Evolutionary conservation across 2,329 filamentous ascomycete genomes (phyloP), one percentile per base, ranked within the genome.

Genomic region (Grosmannia serpens): DNA sequence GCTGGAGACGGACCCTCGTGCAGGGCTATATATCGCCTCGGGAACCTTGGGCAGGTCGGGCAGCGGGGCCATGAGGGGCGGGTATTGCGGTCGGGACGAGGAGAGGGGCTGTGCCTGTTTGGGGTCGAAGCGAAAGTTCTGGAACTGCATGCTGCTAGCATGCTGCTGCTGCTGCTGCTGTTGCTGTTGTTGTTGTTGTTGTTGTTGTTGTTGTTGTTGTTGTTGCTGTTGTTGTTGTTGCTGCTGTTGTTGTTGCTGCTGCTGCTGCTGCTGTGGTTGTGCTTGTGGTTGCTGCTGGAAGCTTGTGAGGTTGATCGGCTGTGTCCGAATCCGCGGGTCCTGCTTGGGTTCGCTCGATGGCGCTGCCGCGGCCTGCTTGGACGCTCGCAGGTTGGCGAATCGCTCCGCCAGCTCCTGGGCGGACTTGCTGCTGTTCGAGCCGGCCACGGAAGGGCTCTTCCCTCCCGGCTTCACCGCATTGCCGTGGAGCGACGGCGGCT

Each of bases 1-100:
- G 27, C 80, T 82, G 3, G 85, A 83, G 5, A 86, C 76, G 58
- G 84, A 87, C 31, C 88, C 88, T 38, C 87, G 79, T 1, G 85
- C 85, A n/a, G 88, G 88, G 65, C 84, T 90, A 67, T 91, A 91
- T 4, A 88, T 88, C 9, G 88, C 86, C 65, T 85, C 86, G 1
- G 88, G 88, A 52, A 86, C 72, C 67, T 87, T 87, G 13, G 87
- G 87, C 66, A 90, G 73, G 20, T 75, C 76, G 13, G 80, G 76
- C 9, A 81, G 68, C n/a, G 59, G 17, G 11, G 59, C 53, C 41
- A 62, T 50, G n/a, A 62, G 44, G 7, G 59, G 17, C 5, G 56
- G 59, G n/a, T 53, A 58, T 20, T n/a, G 46, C 2, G 59, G n/a
- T 4, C 44, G 49, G 13, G 24, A 22, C 9, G 49, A 31, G 8